phyloP scores from a whole-genome alignment of 225 moss, liverwort and hornwort species.

The Thuidium tamariscinum region DNA sequence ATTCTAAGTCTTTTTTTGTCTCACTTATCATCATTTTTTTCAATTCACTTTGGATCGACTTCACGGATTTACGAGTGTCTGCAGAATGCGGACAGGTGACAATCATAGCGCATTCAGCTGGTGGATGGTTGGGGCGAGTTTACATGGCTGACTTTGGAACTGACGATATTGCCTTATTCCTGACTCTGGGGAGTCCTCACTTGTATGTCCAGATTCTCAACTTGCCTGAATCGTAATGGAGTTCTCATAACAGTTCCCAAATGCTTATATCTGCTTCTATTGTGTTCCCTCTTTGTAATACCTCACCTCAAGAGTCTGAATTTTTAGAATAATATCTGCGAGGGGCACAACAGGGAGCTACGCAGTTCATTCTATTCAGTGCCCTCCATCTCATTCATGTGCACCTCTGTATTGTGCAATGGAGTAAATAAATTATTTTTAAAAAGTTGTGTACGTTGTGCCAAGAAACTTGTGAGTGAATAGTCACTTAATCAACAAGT shows the following conservation, averaged over 20 bases:
- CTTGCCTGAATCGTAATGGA: background rate
- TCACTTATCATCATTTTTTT: background rate
- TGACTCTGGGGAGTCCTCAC: conserved; percentile 80
- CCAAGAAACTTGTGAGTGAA: background rate
- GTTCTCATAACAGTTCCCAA: background rate
- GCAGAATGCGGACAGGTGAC: conserved; percentile 59
- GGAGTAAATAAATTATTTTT: background rate
- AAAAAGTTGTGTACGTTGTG: background rate
- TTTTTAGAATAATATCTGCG: background rate
- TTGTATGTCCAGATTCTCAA: conserved; percentile 33
- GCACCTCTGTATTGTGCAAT: background rate
- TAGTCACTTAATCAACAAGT: background rate
- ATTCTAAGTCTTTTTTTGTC: background rate
- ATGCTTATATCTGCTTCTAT: background rate
- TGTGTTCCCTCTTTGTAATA: background rate
- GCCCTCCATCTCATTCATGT: background rate
- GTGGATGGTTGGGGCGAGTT: conserved; percentile 97
- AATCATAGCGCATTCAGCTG: conserved; percentile 91
- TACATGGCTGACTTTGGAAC: conserved; percentile 88
- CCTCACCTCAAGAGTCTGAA: background rate
- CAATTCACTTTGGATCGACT: background rate
- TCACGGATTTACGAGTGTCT: background rate
- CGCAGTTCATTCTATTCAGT: background rate
- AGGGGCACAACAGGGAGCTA: background rate
- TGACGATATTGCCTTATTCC: conserved; percentile 66